phyloP scores from a whole-genome alignment of 139 green algal species.

The Chlamydomonas applanata region DNA sequence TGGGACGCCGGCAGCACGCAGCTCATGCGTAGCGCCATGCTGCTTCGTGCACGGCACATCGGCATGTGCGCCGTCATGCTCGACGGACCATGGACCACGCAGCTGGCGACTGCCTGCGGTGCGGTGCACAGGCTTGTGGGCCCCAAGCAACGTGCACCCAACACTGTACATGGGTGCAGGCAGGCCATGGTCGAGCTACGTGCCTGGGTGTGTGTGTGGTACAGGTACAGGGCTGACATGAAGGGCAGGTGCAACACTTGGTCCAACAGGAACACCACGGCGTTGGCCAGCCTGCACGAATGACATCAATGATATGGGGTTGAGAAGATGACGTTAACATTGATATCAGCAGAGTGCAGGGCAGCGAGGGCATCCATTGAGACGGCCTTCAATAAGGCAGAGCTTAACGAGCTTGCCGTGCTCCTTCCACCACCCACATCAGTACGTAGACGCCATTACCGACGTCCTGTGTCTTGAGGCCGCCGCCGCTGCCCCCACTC shows the following conservation, averaged over 20 bases:
- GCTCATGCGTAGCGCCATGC: too few species aligned
- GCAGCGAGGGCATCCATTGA: background rate
- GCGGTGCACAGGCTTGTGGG: too few species aligned
- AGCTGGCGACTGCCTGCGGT: too few species aligned
- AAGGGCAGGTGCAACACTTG: conserved; percentile 53
- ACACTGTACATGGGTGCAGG: too few species aligned
- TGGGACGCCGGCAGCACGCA: too few species aligned
- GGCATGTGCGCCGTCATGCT: too few species aligned
- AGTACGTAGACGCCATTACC: conserved; percentile 30
- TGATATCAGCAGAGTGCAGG: background rate
- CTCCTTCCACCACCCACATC: background rate
- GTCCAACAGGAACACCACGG: conserved; percentile 54
- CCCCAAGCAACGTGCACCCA: too few species aligned
- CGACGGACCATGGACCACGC: too few species aligned
- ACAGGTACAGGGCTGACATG: conserved; percentile 55
- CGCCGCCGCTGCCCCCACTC: too few species aligned
- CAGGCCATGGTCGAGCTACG: background rate
- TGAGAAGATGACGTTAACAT: background rate
- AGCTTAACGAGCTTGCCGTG: too few species aligned
- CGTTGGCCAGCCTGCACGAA: conserved; percentile 46
- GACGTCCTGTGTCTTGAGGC: background rate
- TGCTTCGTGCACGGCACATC: too few species aligned
- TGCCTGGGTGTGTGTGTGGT: conserved; percentile 34
- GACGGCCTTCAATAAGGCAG: too few species aligned
- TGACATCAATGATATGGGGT: background rate